Base-by-base conservation (phyloP, 2,329 filamentous ascomycete genomes). In the Aspergillus intermedius region DNA sequence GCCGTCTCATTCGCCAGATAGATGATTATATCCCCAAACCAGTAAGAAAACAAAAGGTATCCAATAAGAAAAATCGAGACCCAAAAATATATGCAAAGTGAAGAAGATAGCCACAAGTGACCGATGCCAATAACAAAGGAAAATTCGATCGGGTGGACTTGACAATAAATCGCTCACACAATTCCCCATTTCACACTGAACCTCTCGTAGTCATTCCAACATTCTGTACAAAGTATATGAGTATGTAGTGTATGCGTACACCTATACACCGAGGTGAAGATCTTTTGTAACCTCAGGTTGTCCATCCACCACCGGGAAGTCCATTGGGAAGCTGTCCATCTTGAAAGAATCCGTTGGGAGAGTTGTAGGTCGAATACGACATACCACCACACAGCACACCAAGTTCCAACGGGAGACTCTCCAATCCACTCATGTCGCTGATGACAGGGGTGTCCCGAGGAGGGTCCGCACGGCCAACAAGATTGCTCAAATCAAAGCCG, bases 381-480 rank as follows among this genome's bases (percentile, higher is more conserved):
- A 54, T 25, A 6, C 42, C 50, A 49, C 53, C 50, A 49, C 53
- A 52, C 53, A 59, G 60, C 28, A 49, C 56, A 12, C 17, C 37
- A 40, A 54, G 50, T n/a, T 43, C 39, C 30, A 42, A 25, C 48
- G 48, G 51, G 48, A 45, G 49, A 49, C 12, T 19, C 17, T 40
- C 37, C 37, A 17, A 40, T 22, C 17, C 37, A 19, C 17, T 52
- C 48, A 59, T 52, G 42, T 62, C 59, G 43, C 56, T 58, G 46
- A 67, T 68, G 21, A 66, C 44, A 44, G 60, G 47, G 46, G 59
- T 53, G 43, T 46, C 55, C 39, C 57, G 56, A 47, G 58, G 51
- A 23, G 54, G 53, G 47, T 57, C 56, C 15, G 60, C 58, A 44
- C 60, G 65, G 49, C 61, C 63, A 47, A 63, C 57, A 39, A 67